Conservation (phyloP, 2,329 filamentous ascomycete species). For the Microascus cirrosus region DNA sequence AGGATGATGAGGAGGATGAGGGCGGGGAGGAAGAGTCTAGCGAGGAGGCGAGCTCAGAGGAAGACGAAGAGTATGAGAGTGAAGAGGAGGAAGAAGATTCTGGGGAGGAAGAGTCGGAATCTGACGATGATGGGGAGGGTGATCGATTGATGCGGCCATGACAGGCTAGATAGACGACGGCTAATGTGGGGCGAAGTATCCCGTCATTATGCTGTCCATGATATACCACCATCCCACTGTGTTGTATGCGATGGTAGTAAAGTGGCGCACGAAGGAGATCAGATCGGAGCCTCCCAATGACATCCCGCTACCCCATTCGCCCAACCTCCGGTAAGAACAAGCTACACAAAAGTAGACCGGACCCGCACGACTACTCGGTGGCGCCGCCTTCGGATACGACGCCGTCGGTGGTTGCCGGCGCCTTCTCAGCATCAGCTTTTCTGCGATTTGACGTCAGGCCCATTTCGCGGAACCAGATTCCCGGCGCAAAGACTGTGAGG, state of each 20-base stretch:
- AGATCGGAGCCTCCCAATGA: no score
- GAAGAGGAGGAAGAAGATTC: constrained; percentile 33
- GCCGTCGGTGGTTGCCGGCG: neutral
- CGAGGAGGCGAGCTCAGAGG: constrained; percentile 38
- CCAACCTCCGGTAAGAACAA: neutral
- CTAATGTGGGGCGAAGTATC: neutral
- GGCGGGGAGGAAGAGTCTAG: constrained; percentile 36
- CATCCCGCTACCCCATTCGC: neutral
- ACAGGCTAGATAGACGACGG: neutral
- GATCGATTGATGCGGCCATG: constrained; percentile 29
- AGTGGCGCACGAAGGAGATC: no score
- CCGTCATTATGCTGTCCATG: no score
- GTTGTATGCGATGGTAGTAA: no score
- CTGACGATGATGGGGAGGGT: constrained; percentile 31
- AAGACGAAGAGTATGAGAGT: constrained; percentile 39
- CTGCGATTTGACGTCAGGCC: neutral
- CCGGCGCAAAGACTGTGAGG: constrained; percentile 42
- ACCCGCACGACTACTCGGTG: neutral
- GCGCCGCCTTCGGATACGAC: neutral
- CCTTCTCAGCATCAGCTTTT: neutral
- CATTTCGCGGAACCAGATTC: constrained; percentile 45
- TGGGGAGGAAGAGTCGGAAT: constrained; percentile 27
- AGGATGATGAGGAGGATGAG: constrained; percentile 49
- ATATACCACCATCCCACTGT: no score
- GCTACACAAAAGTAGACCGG: neutral